Conservation (phyloP, 441 rosid genomes). For the Erysimum cheiri region DNA sequence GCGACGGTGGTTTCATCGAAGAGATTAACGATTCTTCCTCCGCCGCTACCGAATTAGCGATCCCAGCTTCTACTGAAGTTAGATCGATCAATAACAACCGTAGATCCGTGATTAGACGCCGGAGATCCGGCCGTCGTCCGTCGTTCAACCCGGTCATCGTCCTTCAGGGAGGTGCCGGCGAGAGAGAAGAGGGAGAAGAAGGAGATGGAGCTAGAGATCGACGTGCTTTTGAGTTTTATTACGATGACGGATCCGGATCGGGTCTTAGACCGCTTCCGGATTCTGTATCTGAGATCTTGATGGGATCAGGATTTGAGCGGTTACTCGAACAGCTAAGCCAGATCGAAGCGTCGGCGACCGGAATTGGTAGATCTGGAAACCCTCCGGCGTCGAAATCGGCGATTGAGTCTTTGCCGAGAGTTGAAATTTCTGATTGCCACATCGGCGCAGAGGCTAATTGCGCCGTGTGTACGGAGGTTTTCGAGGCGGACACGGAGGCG, state of each 20-base stretch:
- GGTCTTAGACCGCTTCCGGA: slow-evolving; percentile 77
- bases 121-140: slow-evolving; percentile 51
- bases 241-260: slow-evolving; percentile 78
- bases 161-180: slow-evolving; percentile 56
- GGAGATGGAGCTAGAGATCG: slow-evolving; percentile 45
- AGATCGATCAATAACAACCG: slow-evolving; percentile 40
- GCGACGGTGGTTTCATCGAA: slow-evolving; percentile 78
- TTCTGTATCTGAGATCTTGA: slow-evolving; percentile 68
- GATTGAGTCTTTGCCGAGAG: slow-evolving; percentile 59
- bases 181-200: slow-evolving; percentile 43
- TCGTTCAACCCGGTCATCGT: slow-evolving; percentile 79
- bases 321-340: slow-evolving; percentile 73
- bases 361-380: slow-evolving; percentile 53
- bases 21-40: slow-evolving; percentile 47
- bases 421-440: slow-evolving; percentile 50
- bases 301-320: slow-evolving; percentile 77
- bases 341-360: slow-evolving; percentile 54
- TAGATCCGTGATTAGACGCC: slow-evolving; percentile 48
- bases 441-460: slow-evolving; percentile 56
- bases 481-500: slow-evolving; percentile 56
- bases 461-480: slow-evolving; percentile 68
- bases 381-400: slow-evolving; percentile 70
- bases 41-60: slow-evolving; percentile 20
- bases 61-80: slow-evolving; percentile 28
- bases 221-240: slow-evolving; percentile 60